These are phyloP conservation scores for Arabidopsis suecica DNA, from an alignment of 345 rosid genomes.

Conservation along the genomic window DNA sequence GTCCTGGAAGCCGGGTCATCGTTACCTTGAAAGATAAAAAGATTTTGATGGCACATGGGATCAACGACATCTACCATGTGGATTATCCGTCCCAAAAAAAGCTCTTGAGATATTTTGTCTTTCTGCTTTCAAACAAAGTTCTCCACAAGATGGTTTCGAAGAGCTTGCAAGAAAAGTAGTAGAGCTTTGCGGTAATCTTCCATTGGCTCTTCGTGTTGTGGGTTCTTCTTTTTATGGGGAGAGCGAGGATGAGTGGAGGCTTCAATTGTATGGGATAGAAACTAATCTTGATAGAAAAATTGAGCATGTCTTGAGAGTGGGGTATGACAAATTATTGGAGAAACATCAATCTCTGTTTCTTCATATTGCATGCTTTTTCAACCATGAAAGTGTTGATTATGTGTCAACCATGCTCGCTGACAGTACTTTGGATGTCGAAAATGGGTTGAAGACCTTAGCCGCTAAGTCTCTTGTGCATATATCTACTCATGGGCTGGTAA, in stretches of 20 bases:
- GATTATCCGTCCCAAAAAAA: background rate
- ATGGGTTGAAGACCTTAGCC: background rate
- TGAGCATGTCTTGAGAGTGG: background rate
- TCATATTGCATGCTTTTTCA: conserved; percentile 44
- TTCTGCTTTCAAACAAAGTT: conserved; percentile 7
- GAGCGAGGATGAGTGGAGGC: conserved; percentile 22
- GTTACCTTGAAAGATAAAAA: conserved; percentile 56
- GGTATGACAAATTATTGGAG: conserved; percentile 33
- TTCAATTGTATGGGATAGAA: background rate
- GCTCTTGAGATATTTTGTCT: conserved; percentile 27
- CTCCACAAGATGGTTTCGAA: background rate
- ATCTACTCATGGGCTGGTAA: background rate
- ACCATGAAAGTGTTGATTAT: accelerated
- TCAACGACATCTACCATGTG: background rate
- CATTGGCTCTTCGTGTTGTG: conserved; percentile 42
- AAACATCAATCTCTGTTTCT: conserved; percentile 25
- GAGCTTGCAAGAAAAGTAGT: background rate
- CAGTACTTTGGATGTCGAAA: background rate
- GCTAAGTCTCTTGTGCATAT: conserved; percentile 30
- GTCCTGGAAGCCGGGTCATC: conserved; percentile 55
- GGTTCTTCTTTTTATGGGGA: conserved; percentile 27
- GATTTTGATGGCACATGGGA: background rate
- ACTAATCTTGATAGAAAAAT: conserved; percentile 20
- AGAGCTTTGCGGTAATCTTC: conserved; percentile 23
- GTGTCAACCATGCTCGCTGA: background rate